Evolutionary conservation across 192 early-diverging fungal species (phyloP).

Genomic region (Dissophora ornata): DNA sequence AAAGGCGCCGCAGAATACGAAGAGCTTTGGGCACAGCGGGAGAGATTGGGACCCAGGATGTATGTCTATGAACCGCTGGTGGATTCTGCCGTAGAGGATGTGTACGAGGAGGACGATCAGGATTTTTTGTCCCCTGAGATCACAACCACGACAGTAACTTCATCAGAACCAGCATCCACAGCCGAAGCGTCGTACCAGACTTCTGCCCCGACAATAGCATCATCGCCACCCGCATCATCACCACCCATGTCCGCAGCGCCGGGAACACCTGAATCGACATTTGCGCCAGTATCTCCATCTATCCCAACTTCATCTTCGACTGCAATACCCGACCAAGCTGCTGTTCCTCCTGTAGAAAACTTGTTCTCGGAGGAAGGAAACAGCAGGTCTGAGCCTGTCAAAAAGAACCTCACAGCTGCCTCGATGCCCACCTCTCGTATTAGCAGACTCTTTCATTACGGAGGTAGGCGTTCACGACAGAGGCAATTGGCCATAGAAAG

Average conservation of each 20-base stretch:
- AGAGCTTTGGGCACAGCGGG: slow-evolving; percentile 11
- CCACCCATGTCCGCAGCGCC: background rate
- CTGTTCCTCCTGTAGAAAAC: too few relatives aligned
- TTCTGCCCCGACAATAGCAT: background rate
- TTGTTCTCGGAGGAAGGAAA: too few relatives aligned
- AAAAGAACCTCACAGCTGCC: slow-evolving; percentile 59
- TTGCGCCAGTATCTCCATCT: background rate
- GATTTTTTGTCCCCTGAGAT: background rate
- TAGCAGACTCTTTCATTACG: slow-evolving; percentile 85
- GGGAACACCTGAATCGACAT: background rate
- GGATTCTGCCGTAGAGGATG: background rate
- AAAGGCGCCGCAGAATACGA: background rate
- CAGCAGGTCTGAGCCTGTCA: slow-evolving; percentile 3
- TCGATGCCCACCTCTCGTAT: slow-evolving; percentile 83
- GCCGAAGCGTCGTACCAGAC: background rate
- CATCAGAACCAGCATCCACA: too few relatives aligned
- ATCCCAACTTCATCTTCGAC: too few relatives aligned
- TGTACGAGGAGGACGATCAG: background rate
- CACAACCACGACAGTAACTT: too few relatives aligned
- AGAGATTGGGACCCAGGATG: slow-evolving; percentile 41
- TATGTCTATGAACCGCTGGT: slow-evolving; percentile 38
- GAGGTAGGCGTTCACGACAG: too few relatives aligned
- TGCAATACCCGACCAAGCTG: background rate
- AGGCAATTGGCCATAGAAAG: too few relatives aligned
- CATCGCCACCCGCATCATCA: background rate